Base-by-base conservation (phyloP, 768 basidiomycete species). In the Hericium coralloides region DNA sequence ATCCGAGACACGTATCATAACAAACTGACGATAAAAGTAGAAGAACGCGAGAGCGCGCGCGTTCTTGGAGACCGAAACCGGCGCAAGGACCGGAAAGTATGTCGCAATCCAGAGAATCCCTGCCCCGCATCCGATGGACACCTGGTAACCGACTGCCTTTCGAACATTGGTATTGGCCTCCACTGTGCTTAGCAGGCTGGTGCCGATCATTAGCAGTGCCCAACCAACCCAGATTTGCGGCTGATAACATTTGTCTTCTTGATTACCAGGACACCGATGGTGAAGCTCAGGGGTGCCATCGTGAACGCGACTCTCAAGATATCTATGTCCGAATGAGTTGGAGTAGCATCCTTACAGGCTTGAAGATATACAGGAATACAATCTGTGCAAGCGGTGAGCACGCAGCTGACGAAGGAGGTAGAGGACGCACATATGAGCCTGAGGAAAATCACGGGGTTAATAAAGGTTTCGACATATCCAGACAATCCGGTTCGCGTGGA, bases 331-430 rank as follows among this genome's bases (percentile, higher is more conserved):
- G 73, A 71, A 4, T 55, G 52, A 17, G 73, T 63, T 0, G 78
- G 70, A 3, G 67, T 64, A 10, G 66, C 66, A 12, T 66, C 70
- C 26, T 70, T 70, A 63, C 69, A 70, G 0, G 72, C 74, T 60
- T 76, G 76, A 52, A 69, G 69, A 51, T 68, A 75, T 41, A 71
- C 65, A 0, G 65, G 72, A 52, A 70, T 68, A 58, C 64, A 78
- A 61, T 70, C 76, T 78, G 66, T 43, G 18, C 65, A 45, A 9
- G 61, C 58, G 8, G 64, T 17, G 4, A 62, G 52, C 17, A 62
- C 55, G 12, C 2, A 20, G 43, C 3, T 8, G 4, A 17, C 8
- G 14, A n/a, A 18, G 20, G 43, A n/a, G 12, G n/a, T 18, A 17
- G 8, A 18, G 43, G 17, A 20, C 43, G 3, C 7, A 45, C 43